phyloP scores from a whole-genome alignment of 345 rosid species.

The Chamaenerion angustifolium region DNA sequence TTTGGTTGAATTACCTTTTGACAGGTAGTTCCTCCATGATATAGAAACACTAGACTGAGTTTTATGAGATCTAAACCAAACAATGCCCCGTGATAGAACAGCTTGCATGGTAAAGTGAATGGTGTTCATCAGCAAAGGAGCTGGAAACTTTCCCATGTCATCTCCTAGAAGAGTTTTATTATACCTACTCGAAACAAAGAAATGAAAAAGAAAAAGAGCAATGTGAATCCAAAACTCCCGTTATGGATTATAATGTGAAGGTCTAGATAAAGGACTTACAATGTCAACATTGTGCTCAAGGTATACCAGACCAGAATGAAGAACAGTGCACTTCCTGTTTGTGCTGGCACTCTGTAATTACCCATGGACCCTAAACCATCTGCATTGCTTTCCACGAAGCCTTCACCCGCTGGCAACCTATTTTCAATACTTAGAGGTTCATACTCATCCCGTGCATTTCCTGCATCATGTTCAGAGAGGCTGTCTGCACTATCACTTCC shows the following conservation, averaged over 20 bases:
- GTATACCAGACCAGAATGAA: slow-evolving; percentile 97
- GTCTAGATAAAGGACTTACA: slow-evolving; percentile 45
- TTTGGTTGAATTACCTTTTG: slow-evolving; percentile 41
- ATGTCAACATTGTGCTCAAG: slow-evolving; percentile 94
- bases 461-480: slow-evolving; percentile 17
- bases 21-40: slow-evolving; percentile 75
- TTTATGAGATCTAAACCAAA: slow-evolving; percentile 79
- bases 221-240: not conserved
- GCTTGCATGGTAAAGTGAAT: slow-evolving; percentile 94
- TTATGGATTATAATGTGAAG: not conserved
- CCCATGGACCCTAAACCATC: slow-evolving; percentile 18
- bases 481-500: slow-evolving; percentile 19
- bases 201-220: not conserved
- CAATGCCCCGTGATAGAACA: slow-evolving; percentile 54
- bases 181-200: slow-evolving; percentile 33
- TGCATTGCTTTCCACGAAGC: slow-evolving; percentile 18
- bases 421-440: slow-evolving; percentile 51
- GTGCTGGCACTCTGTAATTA: slow-evolving; percentile 18
- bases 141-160: slow-evolving; percentile 90
- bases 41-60: slow-evolving; percentile 46
- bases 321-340: slow-evolving; percentile 67
- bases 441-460: slow-evolving; percentile 22
- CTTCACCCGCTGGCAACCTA: slow-evolving; percentile 21
- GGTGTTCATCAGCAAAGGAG: slow-evolving; percentile 94
- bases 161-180: slow-evolving; percentile 94